A percentile compares a stretch with the other conserved stretches of the same genome.
phyloP scores from a whole-genome alignment of 1,139 yeast species.

The Debaryomyces coudertii region DNA sequence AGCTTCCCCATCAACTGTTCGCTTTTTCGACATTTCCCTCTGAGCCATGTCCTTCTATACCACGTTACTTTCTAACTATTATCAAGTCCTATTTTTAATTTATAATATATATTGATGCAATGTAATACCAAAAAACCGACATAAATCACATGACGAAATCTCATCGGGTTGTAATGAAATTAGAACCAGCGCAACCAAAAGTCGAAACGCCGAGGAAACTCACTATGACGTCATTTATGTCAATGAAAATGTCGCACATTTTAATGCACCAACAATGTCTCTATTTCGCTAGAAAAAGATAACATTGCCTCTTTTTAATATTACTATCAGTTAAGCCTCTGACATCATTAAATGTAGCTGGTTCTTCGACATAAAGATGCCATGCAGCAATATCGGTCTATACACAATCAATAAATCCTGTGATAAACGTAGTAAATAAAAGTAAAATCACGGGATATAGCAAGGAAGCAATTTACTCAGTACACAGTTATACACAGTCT shows the following conservation, averaged over 20 bases:
- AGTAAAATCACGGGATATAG: background rate
- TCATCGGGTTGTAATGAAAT: background rate
- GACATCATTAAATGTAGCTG: background rate
- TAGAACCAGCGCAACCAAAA: background rate
- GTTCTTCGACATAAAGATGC: background rate
- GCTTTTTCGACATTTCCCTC: constrained; percentile 11
- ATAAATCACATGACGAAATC: background rate
- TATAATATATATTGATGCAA: background rate
- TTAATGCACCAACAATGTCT: background rate
- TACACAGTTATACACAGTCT: constrained; percentile 4
- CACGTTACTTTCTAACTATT: background rate
- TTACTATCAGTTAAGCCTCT: background rate
- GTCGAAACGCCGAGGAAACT: background rate
- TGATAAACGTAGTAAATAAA: too few species aligned
- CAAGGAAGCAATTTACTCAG: constrained; percentile 3
- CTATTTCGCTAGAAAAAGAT: background rate
- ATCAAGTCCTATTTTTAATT: background rate
- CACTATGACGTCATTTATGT: background rate
- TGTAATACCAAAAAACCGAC: background rate
- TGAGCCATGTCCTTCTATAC: background rate
- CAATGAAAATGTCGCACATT: background rate
- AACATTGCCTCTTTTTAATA: background rate
- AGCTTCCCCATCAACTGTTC: constrained; percentile 5
- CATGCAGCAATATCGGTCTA: background rate
- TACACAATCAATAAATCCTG: background rate